Evolutionary conservation across 306 rosid species (phyloP).

Genomic region (Dryas drummondii): DNA sequence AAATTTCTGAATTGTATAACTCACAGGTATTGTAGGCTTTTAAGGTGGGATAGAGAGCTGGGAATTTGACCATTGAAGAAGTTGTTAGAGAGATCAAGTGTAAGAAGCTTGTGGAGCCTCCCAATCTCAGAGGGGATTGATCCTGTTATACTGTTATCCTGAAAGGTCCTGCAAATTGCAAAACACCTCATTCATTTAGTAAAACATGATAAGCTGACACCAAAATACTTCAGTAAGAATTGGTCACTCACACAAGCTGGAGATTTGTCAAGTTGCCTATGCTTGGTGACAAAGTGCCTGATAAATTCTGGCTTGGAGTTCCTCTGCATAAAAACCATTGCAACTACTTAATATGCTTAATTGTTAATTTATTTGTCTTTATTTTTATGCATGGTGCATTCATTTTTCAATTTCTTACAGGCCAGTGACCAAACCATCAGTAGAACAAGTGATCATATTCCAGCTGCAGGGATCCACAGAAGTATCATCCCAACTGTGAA

Average conservation of each 20-base stretch:
- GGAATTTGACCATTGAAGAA: constrained; percentile 73
- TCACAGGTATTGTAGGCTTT: constrained; percentile 78
- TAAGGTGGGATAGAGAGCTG: constrained; percentile 55
- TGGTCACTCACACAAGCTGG: constrained; percentile 60
- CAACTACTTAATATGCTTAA: background rate
- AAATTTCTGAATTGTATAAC: constrained; percentile 9
- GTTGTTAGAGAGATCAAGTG: constrained; percentile 90
- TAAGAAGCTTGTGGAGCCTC: constrained; percentile 68
- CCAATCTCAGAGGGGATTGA: constrained; percentile 74
- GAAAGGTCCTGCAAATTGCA: constrained; percentile 71
- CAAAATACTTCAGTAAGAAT: background rate
- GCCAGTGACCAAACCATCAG: constrained; percentile 56
- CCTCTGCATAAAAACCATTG: constrained; percentile 50
- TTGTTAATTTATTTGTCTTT: background rate
- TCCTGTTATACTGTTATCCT: constrained; percentile 79
- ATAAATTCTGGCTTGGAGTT: constrained; percentile 75
- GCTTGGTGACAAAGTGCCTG: constrained; percentile 83
- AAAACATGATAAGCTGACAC: background rate
- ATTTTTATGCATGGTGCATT: constrained; percentile 3
- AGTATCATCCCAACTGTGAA: constrained; percentile 67
- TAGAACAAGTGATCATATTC: constrained; percentile 79
- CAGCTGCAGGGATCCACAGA: constrained; percentile 98
- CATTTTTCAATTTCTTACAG: constrained; percentile 42
- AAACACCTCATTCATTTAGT: background rate
- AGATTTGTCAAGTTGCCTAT: constrained; percentile 80